Conservation (phyloP, 768 basidiomycete genomes). For the Hygrocybe punicea region DNA sequence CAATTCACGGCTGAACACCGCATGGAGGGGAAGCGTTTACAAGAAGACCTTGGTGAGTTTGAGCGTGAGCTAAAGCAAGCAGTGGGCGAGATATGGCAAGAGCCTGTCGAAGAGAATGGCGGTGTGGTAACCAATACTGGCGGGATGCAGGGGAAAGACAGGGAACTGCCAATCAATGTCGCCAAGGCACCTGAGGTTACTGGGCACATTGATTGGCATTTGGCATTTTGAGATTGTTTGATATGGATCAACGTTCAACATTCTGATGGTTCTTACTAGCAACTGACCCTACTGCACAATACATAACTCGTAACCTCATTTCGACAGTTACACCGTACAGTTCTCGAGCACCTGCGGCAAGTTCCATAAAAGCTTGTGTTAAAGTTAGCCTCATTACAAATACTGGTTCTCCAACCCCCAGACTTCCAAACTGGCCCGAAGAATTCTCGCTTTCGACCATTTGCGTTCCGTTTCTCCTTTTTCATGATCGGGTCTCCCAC, state of each 20-base stretch:
- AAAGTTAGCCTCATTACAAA: too few species aligned
- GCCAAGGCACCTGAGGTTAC: constrained; percentile 17
- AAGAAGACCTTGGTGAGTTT: constrained; percentile 56
- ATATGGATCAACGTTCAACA: too few species aligned
- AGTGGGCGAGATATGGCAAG: constrained; percentile 67
- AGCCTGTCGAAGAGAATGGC: constrained; percentile 30
- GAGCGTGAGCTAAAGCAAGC: constrained; percentile 52
- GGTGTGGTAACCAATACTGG: constrained; percentile 46
- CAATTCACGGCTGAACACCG: constrained; percentile 67
- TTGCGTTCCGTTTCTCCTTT: background rate
- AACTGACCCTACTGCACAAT: too few species aligned
- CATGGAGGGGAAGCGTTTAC: constrained; percentile 61
- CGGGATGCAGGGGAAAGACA: constrained; percentile 55
- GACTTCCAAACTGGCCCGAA: background rate
- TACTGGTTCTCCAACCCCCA: background rate
- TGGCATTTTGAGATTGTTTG: too few species aligned
- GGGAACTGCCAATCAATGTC: constrained; percentile 45
- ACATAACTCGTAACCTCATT: too few species aligned
- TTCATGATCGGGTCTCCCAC: constrained; percentile 73
- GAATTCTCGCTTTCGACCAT: background rate
- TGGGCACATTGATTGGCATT: too few species aligned
- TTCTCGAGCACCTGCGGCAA: too few species aligned
- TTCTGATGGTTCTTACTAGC: too few species aligned
- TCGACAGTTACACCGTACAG: too few species aligned
- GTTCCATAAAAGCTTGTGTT: too few species aligned